Base-by-base conservation (phyloP, 768 basidiomycete genomes). In the Paxillus ammoniavirescens region DNA sequence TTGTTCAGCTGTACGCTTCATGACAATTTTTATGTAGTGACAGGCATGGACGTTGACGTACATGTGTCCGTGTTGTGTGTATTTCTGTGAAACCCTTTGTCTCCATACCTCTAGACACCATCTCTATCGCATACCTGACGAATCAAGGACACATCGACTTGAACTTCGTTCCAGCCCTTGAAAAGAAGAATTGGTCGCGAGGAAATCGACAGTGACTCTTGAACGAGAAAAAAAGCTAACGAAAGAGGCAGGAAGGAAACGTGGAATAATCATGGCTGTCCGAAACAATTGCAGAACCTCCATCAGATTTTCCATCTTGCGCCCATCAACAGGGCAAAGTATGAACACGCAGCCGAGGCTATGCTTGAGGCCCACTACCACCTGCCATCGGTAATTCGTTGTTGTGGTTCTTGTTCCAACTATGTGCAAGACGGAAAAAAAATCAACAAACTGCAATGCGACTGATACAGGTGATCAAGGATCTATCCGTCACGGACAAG, bases 1-100 rank as follows among this genome's bases (percentile, higher is more conserved):
- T 36, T 44, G 28, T 46, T 38, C 35, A 33, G 46, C 36, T 54
- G 53, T 54, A 21, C 42, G 31, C 14, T 17, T 37, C 44, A 42
- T 60, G 48, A 31, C 31, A 31, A 8, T 14, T 14, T 35, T 35
- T 12, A 9, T 35, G 35, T 12, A 33, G 12, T 35, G 35, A 35
- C 21, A 14, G 13, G 10, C 35, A 13, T 35, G 35, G 35, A 35
- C 12, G 10, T 2, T 35, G 31, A 31, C 31, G 10, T 9, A 26
- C 26, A 26, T 31, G 30, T 31, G 6, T 31, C 31, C 31, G 31
- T 5, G 7, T 35, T 14, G 12, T 35, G 12, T 35, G 12, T 13
- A 35, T 12, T 14, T 35, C 35, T 35, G 35, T 35, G 13, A 35
- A 35, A 35, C 35, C 35, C 12, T 9, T 35, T 35, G 35, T 35